A percentile compares a stretch with the other conserved stretches of the same genome.
phyloP scores from a whole-genome alignment of 202 grass and related monocot genomes.

The Brachypodium distachyon region DNA sequence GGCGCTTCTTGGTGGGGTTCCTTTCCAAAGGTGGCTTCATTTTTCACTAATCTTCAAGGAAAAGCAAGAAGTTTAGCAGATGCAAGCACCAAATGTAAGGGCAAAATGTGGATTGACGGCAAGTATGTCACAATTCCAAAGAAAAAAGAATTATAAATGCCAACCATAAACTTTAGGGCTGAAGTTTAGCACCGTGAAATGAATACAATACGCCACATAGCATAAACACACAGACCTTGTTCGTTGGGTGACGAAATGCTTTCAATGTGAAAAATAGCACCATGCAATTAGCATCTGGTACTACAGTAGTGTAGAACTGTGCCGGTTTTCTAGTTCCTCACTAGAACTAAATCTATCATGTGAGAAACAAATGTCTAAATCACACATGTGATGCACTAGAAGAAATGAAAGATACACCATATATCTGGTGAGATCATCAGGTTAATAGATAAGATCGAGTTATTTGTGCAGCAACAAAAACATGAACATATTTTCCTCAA shows the following conservation, averaged over 20 bases:
- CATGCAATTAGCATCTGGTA: neutral
- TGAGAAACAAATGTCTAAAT: neutral
- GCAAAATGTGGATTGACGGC: neutral
- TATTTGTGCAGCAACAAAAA: neutral
- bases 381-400: neutral
- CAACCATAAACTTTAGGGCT: neutral
- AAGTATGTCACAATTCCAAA: neutral
- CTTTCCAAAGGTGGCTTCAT: conserved; percentile 68
- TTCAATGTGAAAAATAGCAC: neutral
- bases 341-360: neutral
- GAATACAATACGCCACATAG: neutral
- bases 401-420: neutral
- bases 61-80: neutral
- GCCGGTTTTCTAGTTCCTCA: neutral
- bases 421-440: neutral
- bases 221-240: neutral
- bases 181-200: neutral
- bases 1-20: conserved; percentile 62
- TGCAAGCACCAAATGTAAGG: conserved; percentile 2
- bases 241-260: neutral
- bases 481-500: neutral
- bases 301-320: neutral
- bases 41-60: neutral
- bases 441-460: neutral
- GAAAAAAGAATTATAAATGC: neutral